phyloP scores from a whole-genome alignment of 208 protist species.

The Wallacemonas sp. region DNA sequence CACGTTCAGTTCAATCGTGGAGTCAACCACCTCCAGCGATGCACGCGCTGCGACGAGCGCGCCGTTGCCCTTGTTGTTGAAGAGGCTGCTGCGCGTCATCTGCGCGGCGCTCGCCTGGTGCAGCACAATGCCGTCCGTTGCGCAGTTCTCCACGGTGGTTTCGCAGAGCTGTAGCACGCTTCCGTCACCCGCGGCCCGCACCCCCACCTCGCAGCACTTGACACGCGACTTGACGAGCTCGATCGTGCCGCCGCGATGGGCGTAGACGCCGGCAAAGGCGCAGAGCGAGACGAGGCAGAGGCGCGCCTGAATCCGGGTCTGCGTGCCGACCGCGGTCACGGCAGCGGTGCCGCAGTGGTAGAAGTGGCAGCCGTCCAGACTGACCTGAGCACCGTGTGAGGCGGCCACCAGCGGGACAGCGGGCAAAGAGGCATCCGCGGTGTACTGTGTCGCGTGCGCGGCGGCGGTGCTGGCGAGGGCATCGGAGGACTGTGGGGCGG shows the following conservation, averaged over 20 bases:
- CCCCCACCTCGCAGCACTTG: slow-evolving; percentile 50
- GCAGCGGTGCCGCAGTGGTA: slow-evolving; percentile 55
- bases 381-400: slow-evolving; percentile 33
- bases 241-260: slow-evolving; percentile 32
- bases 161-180: slow-evolving; percentile 31
- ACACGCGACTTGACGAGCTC: slow-evolving; percentile 44
- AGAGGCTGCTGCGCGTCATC: slow-evolving; percentile 44
- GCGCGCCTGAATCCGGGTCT: slow-evolving; percentile 38
- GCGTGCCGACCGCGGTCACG: slow-evolving; percentile 32
- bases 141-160: slow-evolving; percentile 48
- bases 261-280: slow-evolving; percentile 53
- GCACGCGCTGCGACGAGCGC: slow-evolving; percentile 39
- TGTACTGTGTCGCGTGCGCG: neutral
- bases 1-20: slow-evolving; percentile 64
- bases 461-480: neutral
- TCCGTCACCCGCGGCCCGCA: slow-evolving; percentile 27
- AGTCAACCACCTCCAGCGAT: slow-evolving; percentile 39
- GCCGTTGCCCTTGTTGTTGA: slow-evolving; percentile 64
- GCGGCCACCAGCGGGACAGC: slow-evolving; percentile 39
- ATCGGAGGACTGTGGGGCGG: neutral
- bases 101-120: slow-evolving; percentile 34
- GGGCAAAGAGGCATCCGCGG: slow-evolving; percentile 13
- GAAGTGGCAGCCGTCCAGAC: slow-evolving; percentile 62
- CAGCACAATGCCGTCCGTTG: slow-evolving; percentile 57
- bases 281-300: slow-evolving; percentile 62